Conservation (phyloP, 1,284 basidiomycete genomes). For the Coriolopsis trogii region DNA sequence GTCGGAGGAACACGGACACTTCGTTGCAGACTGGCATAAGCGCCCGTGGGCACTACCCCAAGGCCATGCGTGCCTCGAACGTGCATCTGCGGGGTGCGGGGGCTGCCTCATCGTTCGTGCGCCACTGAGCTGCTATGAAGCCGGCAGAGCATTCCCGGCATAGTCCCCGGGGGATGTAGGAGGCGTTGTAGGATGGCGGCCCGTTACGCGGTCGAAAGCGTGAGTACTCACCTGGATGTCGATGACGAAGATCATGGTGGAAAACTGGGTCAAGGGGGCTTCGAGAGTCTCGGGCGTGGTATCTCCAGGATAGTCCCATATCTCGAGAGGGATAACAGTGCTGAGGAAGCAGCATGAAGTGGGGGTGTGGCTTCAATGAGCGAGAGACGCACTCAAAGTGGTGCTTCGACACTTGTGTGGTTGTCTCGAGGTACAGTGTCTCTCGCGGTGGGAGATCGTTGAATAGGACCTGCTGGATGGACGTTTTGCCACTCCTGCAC, state of each 20-base stretch:
- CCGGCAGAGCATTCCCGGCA: background rate
- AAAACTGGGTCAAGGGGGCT: constrained; percentile 72
- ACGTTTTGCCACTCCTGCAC: constrained; percentile 94
- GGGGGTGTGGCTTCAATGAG: background rate
- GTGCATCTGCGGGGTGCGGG: background rate
- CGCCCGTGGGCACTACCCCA: background rate
- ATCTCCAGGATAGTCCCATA: constrained; percentile 95
- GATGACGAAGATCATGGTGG: constrained; percentile 92
- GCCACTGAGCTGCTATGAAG: no score
- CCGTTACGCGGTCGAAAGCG: background rate
- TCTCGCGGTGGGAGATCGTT: constrained; percentile 84
- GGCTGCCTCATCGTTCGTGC: no score
- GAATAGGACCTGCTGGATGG: constrained; percentile 91
- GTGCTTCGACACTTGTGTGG: constrained; percentile 76
- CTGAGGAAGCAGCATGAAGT: constrained; percentile 43
- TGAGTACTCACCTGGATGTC: constrained; percentile 81
- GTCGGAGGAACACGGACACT: no score
- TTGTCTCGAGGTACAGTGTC: constrained; percentile 91
- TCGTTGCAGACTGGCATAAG: no score
- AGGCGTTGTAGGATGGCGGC: no score
- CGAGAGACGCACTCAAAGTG: constrained; percentile 75
- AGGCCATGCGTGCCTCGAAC: background rate
- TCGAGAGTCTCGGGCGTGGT: constrained; percentile 78
- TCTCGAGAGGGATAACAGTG: constrained; percentile 89
- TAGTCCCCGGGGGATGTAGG: no score